Evolutionary conservation across 257 asterid species (phyloP), one percentile per base, ranked within the genome.

Genomic region (Cordia subcordata): DNA sequence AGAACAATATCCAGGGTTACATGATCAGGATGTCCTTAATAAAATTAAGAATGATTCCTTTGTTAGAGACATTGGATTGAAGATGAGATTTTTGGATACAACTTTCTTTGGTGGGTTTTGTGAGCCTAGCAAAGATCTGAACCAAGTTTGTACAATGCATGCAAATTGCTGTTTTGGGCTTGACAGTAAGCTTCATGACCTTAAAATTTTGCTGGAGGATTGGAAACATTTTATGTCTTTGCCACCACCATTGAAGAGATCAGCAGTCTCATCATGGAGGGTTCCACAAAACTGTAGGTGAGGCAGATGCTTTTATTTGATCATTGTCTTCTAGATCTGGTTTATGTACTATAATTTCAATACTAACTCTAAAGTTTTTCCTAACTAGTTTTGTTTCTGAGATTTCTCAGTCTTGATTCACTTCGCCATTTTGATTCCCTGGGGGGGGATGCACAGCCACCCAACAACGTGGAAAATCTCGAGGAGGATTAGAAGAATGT

Each of bases 241-340:
- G 47, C 84, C 88, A 20, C 78, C 72, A 11, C 51, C 47, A 50
- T 60, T 66, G 9, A 55, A 65, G 49, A 64, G 60, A 62, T 42
- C 76, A 62, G 67, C 69, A 27, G 55, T 53, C 17, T 45, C 52
- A 37, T 49, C 73, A n/a, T 88, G 96, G 96, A 82, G 79, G 23
- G 94, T 82, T 68, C 96, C 96, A 8, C 82, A 85, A 64, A 85
- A 85, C 71, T 85, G 95, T 80, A 63, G 93, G 96, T 88, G 35
- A 27, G 4, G 65, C 52, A 19, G 20, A 63, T 64, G 58, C 45
- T 44, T 69, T 13, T 27, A 11, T 49, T 52, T 11, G 27, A 18
- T 57, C 61, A 35, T 22, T 10, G 16, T 13, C 40, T 20, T 13
- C 20, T 35, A 44, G n/a, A 16, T n/a, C 20, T 17, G 14, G 46